Evolutionary conservation across 2,329 filamentous ascomycete genomes (phyloP).

Genomic region (Coleophoma cylindrospora): DNA sequence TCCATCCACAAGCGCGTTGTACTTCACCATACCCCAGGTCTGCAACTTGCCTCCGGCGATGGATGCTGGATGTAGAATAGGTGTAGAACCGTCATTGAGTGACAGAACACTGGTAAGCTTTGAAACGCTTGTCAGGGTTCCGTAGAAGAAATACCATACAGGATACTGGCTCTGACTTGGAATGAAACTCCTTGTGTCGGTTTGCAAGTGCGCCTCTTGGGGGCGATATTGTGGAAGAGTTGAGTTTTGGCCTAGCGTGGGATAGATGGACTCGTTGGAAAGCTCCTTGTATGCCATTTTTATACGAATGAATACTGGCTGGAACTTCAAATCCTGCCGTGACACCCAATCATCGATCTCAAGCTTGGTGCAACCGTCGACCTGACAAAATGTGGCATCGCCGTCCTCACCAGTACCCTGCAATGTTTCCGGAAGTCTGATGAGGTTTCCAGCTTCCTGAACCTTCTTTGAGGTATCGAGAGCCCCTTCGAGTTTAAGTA

Average conservation of each 20-base stretch:
- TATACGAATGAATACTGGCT: constrained; percentile 20
- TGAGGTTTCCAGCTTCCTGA: constrained; percentile 12
- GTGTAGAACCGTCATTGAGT: constrained; percentile 8
- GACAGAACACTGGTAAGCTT: constrained; percentile 27
- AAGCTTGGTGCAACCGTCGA: constrained; percentile 10
- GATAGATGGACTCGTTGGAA: constrained; percentile 10
- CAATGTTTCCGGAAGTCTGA: constrained; percentile 6
- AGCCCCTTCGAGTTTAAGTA: constrained; percentile 16
- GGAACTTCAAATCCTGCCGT: constrained; percentile 12
- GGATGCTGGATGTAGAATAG: constrained; percentile 21
- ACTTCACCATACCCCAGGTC: constrained; percentile 31
- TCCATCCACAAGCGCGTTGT: constrained; percentile 32
- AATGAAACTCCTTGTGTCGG: neutral
- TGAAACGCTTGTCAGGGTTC: constrained; percentile 26
- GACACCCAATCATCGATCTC: constrained; percentile 11
- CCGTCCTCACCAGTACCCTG: constrained; percentile 13
- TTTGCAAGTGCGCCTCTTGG: constrained; percentile 2
- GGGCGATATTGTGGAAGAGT: constrained; percentile 22
- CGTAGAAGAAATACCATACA: constrained; percentile 38
- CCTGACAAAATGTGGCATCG: constrained; percentile 16
- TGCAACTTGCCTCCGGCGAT: constrained; percentile 25
- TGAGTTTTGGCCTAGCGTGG: constrained; percentile 16
- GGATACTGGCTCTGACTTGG: constrained; percentile 2
- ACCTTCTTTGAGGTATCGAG: constrained; percentile 13
- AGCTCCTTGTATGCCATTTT: constrained; percentile 20